Percentiles rank a stretch among this genome's conserved stretches.
Conservation (phyloP, 1,139 yeast species). For the Spencermartinsiella ligniputridi region DNA sequence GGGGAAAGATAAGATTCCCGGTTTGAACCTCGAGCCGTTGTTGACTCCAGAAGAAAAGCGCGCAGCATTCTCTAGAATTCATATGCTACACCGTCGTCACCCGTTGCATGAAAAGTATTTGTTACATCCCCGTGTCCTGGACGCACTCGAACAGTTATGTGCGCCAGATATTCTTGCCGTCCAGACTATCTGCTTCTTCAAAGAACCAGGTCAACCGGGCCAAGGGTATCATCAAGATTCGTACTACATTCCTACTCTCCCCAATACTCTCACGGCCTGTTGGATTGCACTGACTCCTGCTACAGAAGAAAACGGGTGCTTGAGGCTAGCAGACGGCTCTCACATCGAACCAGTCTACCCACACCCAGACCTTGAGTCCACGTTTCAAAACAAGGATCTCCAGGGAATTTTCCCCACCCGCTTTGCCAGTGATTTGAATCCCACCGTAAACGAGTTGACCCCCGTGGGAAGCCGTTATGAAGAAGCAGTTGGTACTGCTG, state of each 20-base stretch:
- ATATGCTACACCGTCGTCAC: conserved; percentile 1
- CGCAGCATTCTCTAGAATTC: conserved; percentile 3
- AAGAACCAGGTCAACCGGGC: conserved; percentile 6
- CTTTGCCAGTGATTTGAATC: background rate
- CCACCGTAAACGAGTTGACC: background rate
- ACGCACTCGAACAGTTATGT: conserved; percentile 1
- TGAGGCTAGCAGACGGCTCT: conserved; percentile 3
- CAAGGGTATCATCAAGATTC: conserved; percentile 6
- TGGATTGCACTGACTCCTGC: conserved; percentile 7
- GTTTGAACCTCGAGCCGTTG: background rate
- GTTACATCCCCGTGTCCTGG: conserved; percentile 4
- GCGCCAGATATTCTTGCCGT: conserved; percentile 2
- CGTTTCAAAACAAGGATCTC: background rate
- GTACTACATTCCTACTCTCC: conserved; percentile 5
- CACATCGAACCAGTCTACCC: conserved; percentile 4
- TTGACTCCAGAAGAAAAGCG: conserved; percentile 1
- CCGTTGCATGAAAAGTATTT: conserved; percentile 5
- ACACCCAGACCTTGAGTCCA: background rate
- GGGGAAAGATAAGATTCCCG: conserved; percentile 1
- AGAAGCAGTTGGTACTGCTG: background rate
- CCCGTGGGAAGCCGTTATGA: background rate
- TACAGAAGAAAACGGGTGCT: conserved; percentile 5
- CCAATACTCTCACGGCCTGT: conserved; percentile 1
- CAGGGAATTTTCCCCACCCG: background rate
- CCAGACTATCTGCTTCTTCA: conserved; percentile 6